Evolutionary conservation across 2,329 filamentous ascomycete genomes (phyloP).

Genomic region (Trichoderma breve): DNA sequence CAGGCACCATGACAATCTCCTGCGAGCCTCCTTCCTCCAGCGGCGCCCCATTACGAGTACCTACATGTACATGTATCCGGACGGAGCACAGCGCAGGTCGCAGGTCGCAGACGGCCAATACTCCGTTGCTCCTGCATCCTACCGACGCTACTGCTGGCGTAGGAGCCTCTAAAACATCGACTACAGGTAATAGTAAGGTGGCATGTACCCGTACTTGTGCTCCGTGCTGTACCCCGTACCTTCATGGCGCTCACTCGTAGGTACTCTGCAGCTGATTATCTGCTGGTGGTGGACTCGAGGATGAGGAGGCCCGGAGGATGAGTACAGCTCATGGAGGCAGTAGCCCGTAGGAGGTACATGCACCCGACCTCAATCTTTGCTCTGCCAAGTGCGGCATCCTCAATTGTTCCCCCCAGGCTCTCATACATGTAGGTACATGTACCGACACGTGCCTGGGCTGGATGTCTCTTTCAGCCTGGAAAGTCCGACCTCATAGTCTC

Average conservation of each 20-base stretch:
- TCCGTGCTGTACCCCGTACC: neutral
- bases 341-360: neutral
- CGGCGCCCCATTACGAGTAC: neutral
- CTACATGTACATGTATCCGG: neutral
- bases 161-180: neutral
- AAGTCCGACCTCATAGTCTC: neutral
- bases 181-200: neutral
- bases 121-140: constrained; percentile 7
- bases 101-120: neutral
- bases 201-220: neutral
- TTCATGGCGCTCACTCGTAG: neutral
- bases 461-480: neutral
- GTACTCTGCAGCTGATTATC: neutral
- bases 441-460: neutral
- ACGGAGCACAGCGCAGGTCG: neutral
- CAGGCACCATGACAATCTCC: neutral
- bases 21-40: constrained; percentile 13
- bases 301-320: neutral
- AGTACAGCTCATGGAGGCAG: neutral
- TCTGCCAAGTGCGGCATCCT: neutral
- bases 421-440: neutral
- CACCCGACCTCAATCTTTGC: neutral
- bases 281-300: neutral
- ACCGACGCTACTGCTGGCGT: neutral
- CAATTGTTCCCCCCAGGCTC: neutral